phyloP scores from a whole-genome alignment of 2,329 filamentous ascomycete genomes.

The Penicillium palitans region DNA sequence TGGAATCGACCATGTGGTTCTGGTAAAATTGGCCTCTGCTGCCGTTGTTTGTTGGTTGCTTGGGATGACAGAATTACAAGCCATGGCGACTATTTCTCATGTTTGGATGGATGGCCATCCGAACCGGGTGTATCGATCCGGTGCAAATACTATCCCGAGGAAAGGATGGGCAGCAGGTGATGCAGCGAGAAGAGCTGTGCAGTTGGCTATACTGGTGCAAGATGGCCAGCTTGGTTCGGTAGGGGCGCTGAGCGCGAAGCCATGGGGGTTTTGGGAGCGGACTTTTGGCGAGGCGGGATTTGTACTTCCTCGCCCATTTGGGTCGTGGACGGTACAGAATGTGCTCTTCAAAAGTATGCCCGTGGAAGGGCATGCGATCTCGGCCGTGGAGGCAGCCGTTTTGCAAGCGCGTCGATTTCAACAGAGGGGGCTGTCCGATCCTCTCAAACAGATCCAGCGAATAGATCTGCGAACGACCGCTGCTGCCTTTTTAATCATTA shows the following conservation, averaged over 20 bases:
- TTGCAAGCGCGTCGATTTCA: constrained; percentile 15
- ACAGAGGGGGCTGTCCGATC: constrained; percentile 11
- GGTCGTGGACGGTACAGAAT: constrained; percentile 26
- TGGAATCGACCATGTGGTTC: constrained; percentile 46
- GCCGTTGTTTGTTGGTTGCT: constrained; percentile 43
- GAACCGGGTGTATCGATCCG: constrained; percentile 36
- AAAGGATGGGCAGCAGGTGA: constrained; percentile 49
- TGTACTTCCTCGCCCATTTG: constrained; percentile 20
- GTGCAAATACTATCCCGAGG: constrained; percentile 38
- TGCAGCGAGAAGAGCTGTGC: constrained; percentile 44
- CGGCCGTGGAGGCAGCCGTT: constrained; percentile 37
- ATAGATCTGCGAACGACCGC: constrained; percentile 33
- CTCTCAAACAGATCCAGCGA: constrained; percentile 23
- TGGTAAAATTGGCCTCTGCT: constrained; percentile 46
- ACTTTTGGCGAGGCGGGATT: constrained; percentile 25
- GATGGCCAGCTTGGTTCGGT: constrained; percentile 32
- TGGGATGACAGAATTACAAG: constrained; percentile 36
- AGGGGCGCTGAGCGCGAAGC: constrained; percentile 31
- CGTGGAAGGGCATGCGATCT: constrained; percentile 37
- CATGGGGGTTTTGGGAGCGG: constrained; percentile 40
- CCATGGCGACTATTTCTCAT: constrained; percentile 40
- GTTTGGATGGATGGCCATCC: constrained; percentile 44
- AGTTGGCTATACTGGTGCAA: constrained; percentile 35
- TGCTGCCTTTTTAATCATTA: constrained; percentile 36
- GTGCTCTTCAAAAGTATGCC: constrained; percentile 31